These are phyloP conservation scores for Hypoxylon crocopeplum DNA, from an alignment of 495 filamentous ascomycete species.

Conservation along the genomic window DNA sequence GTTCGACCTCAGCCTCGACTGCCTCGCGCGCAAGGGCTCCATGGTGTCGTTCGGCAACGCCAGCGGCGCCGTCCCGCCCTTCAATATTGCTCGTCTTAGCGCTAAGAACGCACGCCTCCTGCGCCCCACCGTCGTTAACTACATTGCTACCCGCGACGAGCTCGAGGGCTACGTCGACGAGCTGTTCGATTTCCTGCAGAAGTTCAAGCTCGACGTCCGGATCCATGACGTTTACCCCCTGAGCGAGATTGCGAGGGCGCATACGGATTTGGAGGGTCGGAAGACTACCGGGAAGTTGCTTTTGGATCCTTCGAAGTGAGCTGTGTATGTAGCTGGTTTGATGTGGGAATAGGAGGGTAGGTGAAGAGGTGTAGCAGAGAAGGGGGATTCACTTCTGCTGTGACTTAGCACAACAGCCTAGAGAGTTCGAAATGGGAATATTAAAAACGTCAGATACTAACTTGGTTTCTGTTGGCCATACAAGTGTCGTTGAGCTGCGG, in stretches of 20 bases:
- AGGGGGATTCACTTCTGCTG: no score
- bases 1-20: slow-evolving; percentile 83
- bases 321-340: no score
- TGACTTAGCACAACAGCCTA: no score
- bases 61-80: slow-evolving; percentile 75
- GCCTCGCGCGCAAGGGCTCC: slow-evolving; percentile 81
- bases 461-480: no score
- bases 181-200: slow-evolving; percentile 73
- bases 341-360: no score
- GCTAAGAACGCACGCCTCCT: slow-evolving; percentile 83
- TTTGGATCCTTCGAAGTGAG: slow-evolving; percentile 49
- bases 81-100: slow-evolving; percentile 69
- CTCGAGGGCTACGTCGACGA: slow-evolving; percentile 73
- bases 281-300: slow-evolving; percentile 84
- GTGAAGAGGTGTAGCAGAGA: no score
- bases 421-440: no score
- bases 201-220: slow-evolving; percentile 71
- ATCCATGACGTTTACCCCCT: slow-evolving; percentile 87
- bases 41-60: slow-evolving; percentile 90
- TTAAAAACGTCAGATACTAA: no score
- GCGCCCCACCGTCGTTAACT: slow-evolving; percentile 76
- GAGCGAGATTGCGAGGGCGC: slow-evolving; percentile 74
- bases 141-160: slow-evolving; percentile 79
- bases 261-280: slow-evolving; percentile 81
- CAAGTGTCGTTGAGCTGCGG: no score